These are phyloP conservation scores for Silene latifolia DNA, from an alignment of 148 eudicot genomes.

Conservation along the genomic window DNA sequence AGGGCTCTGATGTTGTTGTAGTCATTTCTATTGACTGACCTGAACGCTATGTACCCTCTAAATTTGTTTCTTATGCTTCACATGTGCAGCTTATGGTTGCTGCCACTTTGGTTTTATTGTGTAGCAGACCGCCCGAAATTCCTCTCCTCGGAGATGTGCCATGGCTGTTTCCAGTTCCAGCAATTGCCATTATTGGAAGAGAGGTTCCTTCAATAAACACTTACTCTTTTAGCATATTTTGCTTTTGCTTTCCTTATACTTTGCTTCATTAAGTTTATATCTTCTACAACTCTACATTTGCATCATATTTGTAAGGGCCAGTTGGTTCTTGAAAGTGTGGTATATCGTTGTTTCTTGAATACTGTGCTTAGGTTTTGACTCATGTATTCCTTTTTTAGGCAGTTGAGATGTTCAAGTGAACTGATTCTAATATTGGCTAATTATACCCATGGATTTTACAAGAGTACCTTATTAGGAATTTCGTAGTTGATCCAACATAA, in stretches of 20 bases:
- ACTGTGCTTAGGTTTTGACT: background rate
- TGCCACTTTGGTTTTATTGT: slow-evolving; percentile 83
- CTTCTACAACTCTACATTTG: background rate
- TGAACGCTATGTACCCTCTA: background rate
- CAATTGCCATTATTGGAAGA: slow-evolving; percentile 92
- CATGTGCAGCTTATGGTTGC: slow-evolving; percentile 97
- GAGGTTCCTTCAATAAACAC: slow-evolving; percentile 49
- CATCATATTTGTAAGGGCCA: background rate
- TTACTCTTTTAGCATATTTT: slow-evolving; percentile 3
- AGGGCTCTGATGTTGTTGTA: too few species aligned
- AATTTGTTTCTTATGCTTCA: slow-evolving; percentile 30
- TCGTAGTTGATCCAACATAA: slow-evolving; percentile 3
- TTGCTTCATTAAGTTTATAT: background rate
- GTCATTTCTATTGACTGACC: background rate
- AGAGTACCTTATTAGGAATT: background rate
- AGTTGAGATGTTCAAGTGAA: background rate
- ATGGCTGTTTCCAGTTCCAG: slow-evolving; percentile 81
- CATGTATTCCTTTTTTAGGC: background rate
- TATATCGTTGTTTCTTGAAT: background rate
- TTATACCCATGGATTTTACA: background rate
- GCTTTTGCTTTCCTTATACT: background rate
- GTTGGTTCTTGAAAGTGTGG: background rate
- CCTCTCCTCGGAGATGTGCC: slow-evolving; percentile 61
- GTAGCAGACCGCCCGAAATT: slow-evolving; percentile 76
- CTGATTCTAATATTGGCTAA: background rate